These are phyloP conservation scores for Lecanoromycetidae sp. DNA, from an alignment of 2,329 filamentous ascomycete genomes.

Conservation along the genomic window DNA sequence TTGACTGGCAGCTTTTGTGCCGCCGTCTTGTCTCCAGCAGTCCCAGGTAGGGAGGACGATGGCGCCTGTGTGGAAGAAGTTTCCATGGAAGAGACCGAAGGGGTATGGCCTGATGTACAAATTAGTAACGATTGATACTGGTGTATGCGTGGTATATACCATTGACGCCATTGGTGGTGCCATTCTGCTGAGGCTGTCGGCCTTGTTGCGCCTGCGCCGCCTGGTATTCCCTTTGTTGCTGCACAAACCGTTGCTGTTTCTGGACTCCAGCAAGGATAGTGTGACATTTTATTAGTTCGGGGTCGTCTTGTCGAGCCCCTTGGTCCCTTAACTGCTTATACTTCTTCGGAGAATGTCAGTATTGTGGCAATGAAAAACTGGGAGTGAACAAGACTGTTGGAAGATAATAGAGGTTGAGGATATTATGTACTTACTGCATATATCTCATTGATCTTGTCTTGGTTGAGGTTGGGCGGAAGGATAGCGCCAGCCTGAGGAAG, in stretches of 20 bases:
- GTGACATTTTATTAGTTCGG: constrained; percentile 74
- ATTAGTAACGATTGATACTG: background rate
- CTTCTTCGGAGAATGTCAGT: constrained; percentile 49
- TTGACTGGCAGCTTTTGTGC: constrained; percentile 22
- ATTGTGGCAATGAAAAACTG: constrained; percentile 1
- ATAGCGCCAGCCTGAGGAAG: constrained; percentile 51
- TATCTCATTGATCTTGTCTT: constrained; percentile 66
- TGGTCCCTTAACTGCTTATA: constrained; percentile 79
- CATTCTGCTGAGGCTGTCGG: constrained; percentile 31
- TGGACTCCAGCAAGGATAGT: constrained; percentile 63
- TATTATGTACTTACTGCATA: constrained; percentile 33
- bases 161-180: constrained; percentile 31
- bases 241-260: constrained; percentile 47
- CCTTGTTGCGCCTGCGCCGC: constrained; percentile 32
- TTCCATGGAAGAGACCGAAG: constrained; percentile 17
- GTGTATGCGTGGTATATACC: constrained; percentile 23
- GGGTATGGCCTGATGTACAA: constrained; percentile 2
- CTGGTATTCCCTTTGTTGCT: constrained; percentile 41
- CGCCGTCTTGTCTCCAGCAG: constrained; percentile 11
- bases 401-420: constrained; percentile 6
- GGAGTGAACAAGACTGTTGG: background rate
- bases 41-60: background rate
- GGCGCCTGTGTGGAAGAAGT: constrained; percentile 11
- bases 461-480: constrained; percentile 56
- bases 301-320: constrained; percentile 69